These are phyloP conservation scores for Phragmites australis DNA, from an alignment of 176 grass and related monocot species.

Conservation along the genomic window DNA sequence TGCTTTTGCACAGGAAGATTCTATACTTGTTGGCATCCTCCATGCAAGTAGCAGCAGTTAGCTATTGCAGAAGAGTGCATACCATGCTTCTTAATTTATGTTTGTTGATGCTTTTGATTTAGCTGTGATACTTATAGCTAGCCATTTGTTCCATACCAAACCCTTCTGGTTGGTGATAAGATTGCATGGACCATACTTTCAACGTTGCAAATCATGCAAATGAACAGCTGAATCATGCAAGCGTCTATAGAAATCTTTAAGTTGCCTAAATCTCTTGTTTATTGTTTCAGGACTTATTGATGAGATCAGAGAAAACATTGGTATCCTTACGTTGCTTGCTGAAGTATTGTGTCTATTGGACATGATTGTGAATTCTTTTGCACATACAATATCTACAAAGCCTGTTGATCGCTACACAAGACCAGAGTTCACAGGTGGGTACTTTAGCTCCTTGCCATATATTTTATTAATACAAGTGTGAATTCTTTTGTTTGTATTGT, in stretches of 20 bases:
- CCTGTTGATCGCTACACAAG: slow-evolving; percentile 75
- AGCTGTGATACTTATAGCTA: not conserved
- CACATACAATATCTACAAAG: slow-evolving; percentile 84
- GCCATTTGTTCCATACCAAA: slow-evolving; percentile 1
- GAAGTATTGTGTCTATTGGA: slow-evolving; percentile 89
- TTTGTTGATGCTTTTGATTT: slow-evolving; percentile 5
- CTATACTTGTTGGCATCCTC: slow-evolving; percentile 15
- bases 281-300: slow-evolving; percentile 68
- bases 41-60: slow-evolving; percentile 25
- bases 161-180: slow-evolving; percentile 6
- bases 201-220: not conserved
- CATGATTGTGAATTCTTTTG: slow-evolving; percentile 99
- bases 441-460: slow-evolving; percentile 4
- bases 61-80: slow-evolving; percentile 7
- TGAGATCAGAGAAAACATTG: slow-evolving; percentile 72
- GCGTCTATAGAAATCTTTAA: slow-evolving; percentile 17
- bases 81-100: slow-evolving; percentile 15
- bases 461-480: slow-evolving; percentile 12
- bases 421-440: slow-evolving; percentile 81
- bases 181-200: not conserved
- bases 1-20: not conserved
- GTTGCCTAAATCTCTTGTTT: slow-evolving; percentile 27
- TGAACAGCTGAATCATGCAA: slow-evolving; percentile 24
- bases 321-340: slow-evolving; percentile 77
- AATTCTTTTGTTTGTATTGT: not conserved